Conservation (phyloP, 2,329 filamentous ascomycete genomes). For the Exophiala bonariae region DNA sequence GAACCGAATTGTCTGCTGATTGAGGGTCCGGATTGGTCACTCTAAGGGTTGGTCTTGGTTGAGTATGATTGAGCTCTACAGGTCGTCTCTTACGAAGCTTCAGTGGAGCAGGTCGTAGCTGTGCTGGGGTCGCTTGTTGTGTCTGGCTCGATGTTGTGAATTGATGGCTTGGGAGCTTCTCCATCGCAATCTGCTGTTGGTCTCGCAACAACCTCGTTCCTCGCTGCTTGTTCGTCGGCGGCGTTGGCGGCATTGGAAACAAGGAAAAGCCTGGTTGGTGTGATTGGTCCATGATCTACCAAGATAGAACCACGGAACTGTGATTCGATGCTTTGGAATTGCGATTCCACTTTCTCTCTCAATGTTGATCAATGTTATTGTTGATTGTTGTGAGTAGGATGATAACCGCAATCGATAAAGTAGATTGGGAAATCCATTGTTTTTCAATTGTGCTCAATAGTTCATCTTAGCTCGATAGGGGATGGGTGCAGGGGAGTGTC, state of each 20-base stretch:
- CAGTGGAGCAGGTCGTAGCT: constrained; percentile 11
- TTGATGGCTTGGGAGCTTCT: background rate
- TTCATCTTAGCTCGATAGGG: constrained; percentile 15
- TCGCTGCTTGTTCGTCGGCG: constrained; percentile 10
- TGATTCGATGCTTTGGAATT: too few relatives aligned
- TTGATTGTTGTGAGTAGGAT: constrained; percentile 14
- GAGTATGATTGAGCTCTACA: constrained; percentile 1
- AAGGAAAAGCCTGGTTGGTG: constrained; percentile 13
- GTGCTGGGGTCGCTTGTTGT: background rate
- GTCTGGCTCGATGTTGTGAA: background rate
- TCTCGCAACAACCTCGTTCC: constrained; percentile 5
- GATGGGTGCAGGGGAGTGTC: constrained; percentile 21
- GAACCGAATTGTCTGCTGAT: background rate
- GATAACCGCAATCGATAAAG: constrained; percentile 21
- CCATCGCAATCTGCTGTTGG: constrained; percentile 2
- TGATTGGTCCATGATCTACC: constrained; percentile 12
- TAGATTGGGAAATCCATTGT: constrained; percentile 19
- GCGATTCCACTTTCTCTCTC: background rate
- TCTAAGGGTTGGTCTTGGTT: background rate
- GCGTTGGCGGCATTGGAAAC: constrained; percentile 19
- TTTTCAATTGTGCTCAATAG: constrained; percentile 15
- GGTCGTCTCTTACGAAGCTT: constrained; percentile 15
- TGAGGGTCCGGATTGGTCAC: constrained; percentile 1
- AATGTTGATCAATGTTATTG: constrained; percentile 14
- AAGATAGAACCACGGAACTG: too few relatives aligned